Percentiles rank a stretch among this genome's conserved stretches.
Evolutionary conservation across 495 filamentous ascomycete species (phyloP).

Genomic region (Hypoxylon cercidicola): DNA sequence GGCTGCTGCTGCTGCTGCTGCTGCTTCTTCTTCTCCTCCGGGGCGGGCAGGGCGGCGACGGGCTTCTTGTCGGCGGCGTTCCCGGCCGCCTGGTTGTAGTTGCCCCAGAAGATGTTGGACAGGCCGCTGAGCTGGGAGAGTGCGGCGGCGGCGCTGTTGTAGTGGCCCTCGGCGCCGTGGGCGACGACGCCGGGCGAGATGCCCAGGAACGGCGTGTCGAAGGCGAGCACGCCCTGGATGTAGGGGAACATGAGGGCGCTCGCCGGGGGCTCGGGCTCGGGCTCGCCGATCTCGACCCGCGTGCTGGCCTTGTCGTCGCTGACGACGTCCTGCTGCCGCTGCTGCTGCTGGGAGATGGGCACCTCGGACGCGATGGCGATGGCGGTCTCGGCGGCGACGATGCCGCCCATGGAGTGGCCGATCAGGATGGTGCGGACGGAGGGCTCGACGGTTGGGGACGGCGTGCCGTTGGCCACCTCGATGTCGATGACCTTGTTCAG

Average conservation of each 20-base stretch:
- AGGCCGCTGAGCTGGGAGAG: conserved; percentile 73
- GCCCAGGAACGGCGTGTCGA: conserved; percentile 94
- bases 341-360: conserved; percentile 60
- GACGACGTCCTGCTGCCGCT: too few relatives aligned
- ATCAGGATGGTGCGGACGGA: conserved; percentile 85
- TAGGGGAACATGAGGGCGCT: conserved; percentile 71
- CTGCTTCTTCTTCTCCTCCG: conserved; percentile 42
- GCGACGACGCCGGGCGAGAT: conserved; percentile 90
- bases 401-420: conserved; percentile 97
- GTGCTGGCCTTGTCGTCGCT: conserved; percentile 33
- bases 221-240: conserved; percentile 87
- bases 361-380: conserved; percentile 74
- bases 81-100: conserved; percentile 50
- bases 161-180: conserved; percentile 87
- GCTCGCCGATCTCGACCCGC: conserved; percentile 26
- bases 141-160: conserved; percentile 75
- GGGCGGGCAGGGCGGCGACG: conserved; percentile 47
- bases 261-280: conserved; percentile 39
- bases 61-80: conserved; percentile 40
- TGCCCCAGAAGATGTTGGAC: conserved; percentile 68
- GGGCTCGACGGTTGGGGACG: conserved; percentile 88
- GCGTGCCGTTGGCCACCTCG: conserved; percentile 83
- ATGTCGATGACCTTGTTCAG: conserved; percentile 92
- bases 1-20: conserved; percentile 48
- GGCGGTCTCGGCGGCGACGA: conserved; percentile 89